Evolutionary conservation across 140 eudicot species (phyloP).

Genomic region (Oenanthe javanica): DNA sequence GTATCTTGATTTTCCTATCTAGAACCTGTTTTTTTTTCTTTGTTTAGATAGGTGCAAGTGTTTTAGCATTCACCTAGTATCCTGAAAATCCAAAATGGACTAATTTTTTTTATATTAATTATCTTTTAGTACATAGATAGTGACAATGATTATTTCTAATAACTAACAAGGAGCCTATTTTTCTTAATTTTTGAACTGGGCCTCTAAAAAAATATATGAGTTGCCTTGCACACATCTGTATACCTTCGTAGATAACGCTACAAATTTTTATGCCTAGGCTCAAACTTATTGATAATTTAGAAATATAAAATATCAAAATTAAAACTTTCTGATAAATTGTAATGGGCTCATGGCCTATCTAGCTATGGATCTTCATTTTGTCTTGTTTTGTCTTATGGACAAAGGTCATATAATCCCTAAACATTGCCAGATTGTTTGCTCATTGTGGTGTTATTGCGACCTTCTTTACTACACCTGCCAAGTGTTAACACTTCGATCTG

Average conservation of each 20-base stretch:
- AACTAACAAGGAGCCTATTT: too few species aligned
- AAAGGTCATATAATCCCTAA: slow-evolving; percentile 53
- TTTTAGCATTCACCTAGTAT: too few species aligned
- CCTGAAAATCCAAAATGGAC: background rate
- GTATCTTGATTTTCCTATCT: background rate
- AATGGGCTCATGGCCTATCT: slow-evolving; percentile 5
- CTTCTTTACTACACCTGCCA: slow-evolving; percentile 29
- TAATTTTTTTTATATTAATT: too few species aligned
- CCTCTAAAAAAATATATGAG: too few species aligned
- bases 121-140: too few species aligned
- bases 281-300: background rate
- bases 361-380: slow-evolving; percentile 26
- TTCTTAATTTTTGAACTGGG: too few species aligned
- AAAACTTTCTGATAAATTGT: background rate
- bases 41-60: background rate
- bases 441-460: slow-evolving; percentile 18
- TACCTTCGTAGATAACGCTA: background rate
- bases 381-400: slow-evolving; percentile 41
- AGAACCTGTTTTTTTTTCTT: background rate
- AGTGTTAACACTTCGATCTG: slow-evolving; percentile 13
- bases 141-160: too few species aligned
- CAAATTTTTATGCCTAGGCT: background rate
- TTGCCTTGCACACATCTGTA: too few species aligned
- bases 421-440: slow-evolving; percentile 37
- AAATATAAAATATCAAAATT: background rate